Percentiles rank a stretch among this genome's conserved stretches.
Conservation (phyloP, 73 alveolate species). For the Paramecium octaurelia region DNA sequence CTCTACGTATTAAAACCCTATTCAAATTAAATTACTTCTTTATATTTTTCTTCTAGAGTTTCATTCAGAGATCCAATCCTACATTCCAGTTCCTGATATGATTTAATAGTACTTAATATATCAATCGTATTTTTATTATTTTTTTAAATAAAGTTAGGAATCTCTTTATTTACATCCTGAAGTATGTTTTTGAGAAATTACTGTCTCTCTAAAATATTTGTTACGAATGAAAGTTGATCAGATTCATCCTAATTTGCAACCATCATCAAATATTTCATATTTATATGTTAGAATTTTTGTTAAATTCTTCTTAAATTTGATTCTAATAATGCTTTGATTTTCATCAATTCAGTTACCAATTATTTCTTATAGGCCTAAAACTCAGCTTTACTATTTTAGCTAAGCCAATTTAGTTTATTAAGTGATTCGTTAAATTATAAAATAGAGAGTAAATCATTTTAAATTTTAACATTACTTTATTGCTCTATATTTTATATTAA, state of each 20-base stretch:
- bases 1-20: background rate
- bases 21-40: background rate
- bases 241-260: background rate
- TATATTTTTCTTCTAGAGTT: background rate
- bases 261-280: background rate
- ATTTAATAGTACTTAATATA: background rate
- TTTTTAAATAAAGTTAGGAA: background rate
- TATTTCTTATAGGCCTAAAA: background rate
- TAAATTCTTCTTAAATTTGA: background rate
- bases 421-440: background rate
- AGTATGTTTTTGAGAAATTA: background rate
- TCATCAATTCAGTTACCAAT: background rate
- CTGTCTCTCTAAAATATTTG: background rate
- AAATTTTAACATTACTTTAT: background rate
- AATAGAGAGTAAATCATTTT: background rate
- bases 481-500: background rate
- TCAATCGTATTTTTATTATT: background rate
- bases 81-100: background rate
- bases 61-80: background rate
- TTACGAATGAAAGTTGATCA: background rate
- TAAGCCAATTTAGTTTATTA: background rate
- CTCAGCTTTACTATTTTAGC: background rate
- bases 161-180: background rate
- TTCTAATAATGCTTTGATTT: background rate
- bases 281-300: background rate